A percentile compares a stretch with the other conserved stretches of the same genome.
Conservation (phyloP, 192 early-diverging fungal species). For the Umbelopsis vinacea region DNA sequence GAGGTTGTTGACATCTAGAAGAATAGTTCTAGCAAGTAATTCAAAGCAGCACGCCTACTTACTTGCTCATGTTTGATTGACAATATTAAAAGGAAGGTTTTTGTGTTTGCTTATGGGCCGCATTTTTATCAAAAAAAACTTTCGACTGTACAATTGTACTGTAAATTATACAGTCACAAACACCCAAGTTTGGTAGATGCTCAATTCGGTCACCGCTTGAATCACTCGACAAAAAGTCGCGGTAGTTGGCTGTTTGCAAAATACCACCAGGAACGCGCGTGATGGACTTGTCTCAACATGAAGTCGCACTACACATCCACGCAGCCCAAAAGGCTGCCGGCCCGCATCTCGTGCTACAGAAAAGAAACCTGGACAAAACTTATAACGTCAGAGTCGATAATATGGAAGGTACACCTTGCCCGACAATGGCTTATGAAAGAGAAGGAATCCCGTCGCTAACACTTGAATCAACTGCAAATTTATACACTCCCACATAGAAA, state of each 20-base stretch:
- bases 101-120: slow-evolving; percentile 13
- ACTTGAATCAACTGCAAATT: neutral
- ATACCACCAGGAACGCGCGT: slow-evolving; percentile 18
- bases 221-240: neutral
- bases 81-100: slow-evolving; percentile 23
- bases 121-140: slow-evolving; percentile 22
- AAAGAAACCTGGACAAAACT: neutral
- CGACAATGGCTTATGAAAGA: neutral
- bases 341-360: neutral
- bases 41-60: neutral
- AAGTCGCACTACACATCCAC: slow-evolving; percentile 7
- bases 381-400: neutral
- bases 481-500: neutral
- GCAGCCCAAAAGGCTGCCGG: neutral
- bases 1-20: neutral
- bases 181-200: neutral
- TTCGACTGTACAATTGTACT: slow-evolving; percentile 4
- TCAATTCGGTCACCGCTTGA: slow-evolving; percentile 1
- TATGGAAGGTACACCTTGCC: neutral
- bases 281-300: slow-evolving; percentile 13
- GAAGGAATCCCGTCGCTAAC: neutral
- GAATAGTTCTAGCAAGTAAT: neutral
- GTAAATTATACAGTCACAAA: slow-evolving; percentile 18
- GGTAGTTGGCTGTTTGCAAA: neutral
- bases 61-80: slow-evolving; percentile 24